A percentile compares a stretch with the other conserved stretches of the same genome.
Evolutionary conservation across 306 rosid species (phyloP).

Genomic region (Malus sylvestris): DNA sequence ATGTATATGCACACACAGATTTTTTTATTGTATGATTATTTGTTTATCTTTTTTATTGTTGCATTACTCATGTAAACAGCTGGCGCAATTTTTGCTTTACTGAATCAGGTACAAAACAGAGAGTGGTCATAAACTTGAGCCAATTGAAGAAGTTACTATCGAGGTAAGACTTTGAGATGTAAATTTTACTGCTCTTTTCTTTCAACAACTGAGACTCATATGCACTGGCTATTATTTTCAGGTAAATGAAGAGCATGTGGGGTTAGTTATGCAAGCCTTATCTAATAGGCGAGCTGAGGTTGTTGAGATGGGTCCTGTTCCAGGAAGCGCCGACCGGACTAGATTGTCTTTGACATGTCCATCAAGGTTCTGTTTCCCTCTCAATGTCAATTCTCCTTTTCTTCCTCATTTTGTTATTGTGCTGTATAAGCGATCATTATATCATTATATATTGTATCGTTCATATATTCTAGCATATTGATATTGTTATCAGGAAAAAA

Average conservation of each 20-base stretch:
- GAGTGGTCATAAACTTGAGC: constrained; percentile 72
- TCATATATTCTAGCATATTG: not conserved
- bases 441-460: not conserved
- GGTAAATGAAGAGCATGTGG: constrained; percentile 96
- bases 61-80: constrained; percentile 5
- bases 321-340: constrained; percentile 81
- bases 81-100: not conserved
- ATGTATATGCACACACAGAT: not conserved
- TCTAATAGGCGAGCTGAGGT: constrained; percentile 94
- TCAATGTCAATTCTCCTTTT: not conserved
- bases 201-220: constrained; percentile 11
- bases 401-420: not conserved
- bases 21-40: not conserved
- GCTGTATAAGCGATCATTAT: not conserved
- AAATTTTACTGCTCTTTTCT: not conserved
- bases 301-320: constrained; percentile 90
- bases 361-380: constrained; percentile 49
- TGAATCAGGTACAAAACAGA: constrained; percentile 82
- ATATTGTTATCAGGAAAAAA: not conserved
- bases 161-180: constrained; percentile 49
- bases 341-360: constrained; percentile 84
- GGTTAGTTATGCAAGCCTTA: constrained; percentile 91
- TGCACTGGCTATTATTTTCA: constrained; percentile 23
- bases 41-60: not conserved
- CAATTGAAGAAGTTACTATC: constrained; percentile 89